Base-by-base conservation (phyloP, 305 asterid species). In the Rubia peregrina region DNA sequence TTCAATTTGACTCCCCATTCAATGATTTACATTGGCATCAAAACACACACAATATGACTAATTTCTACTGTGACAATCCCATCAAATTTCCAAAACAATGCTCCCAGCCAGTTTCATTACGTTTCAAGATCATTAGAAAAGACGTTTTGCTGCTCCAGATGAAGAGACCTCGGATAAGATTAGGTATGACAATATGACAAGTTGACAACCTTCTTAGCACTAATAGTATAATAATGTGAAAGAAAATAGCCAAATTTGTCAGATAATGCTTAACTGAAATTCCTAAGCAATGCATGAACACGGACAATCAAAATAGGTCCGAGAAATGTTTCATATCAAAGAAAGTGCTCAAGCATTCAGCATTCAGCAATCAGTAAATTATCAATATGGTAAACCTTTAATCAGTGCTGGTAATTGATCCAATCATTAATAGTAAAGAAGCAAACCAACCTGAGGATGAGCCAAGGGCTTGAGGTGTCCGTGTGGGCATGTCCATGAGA, bases 211-310 rank as follows among this genome's bases (percentile, higher is more conserved):
- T 67, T 74, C 62, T 26, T 43, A 70, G 64, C 22, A 40, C 56
- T 44, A 17, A 70, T n/a, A 57, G 48, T 21, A 40, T 43, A 44
- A 9, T 49, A 17, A 16, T 16, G 5, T 7, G 6, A 64, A 64
- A 64, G 49, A 38, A 59, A 55, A 56, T 7, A 21, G 60, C 22
- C 11, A 74, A 12, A 56, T 26, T 44, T 65, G 69, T 56, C 73
- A 42, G 17, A 48, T 68, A 33, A 65, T 69, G 63, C 71, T 63
- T 64, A 73, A 13, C 61, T 48, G 42, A 57, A 42, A 59, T 68
- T 22, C 68, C 9, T 14, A 72, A 11, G n/a, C 12, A 43, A 43
- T 43, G 33, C 33, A 6, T 30, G 26, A 26, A 22, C 42, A 33
- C 11, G 62, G 69, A 68, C 66, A 36, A 65, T 4, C 73, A 59